Evolutionary conservation across 768 basidiomycete species (phyloP).

Genomic region (Boletus huronensis): DNA sequence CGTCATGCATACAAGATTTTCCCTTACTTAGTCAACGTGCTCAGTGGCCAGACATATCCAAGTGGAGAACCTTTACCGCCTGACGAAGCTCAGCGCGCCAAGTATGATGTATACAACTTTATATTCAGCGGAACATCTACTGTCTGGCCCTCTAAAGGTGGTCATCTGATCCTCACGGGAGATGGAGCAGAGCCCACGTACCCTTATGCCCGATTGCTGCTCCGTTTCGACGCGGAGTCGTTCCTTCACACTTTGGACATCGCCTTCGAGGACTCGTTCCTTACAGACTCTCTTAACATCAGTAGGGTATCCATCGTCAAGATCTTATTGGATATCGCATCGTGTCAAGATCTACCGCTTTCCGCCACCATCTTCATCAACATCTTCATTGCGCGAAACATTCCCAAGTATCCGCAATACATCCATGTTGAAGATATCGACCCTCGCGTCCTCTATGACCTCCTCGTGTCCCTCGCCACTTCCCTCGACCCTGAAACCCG

Average conservation of each 20-base stretch:
- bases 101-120: slow-evolving; percentile 73
- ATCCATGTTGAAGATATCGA: slow-evolving; percentile 45
- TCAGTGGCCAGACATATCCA: slow-evolving; percentile 85
- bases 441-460: slow-evolving; percentile 63
- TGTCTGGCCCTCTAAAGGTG: slow-evolving; percentile 77
- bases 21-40: slow-evolving; percentile 75
- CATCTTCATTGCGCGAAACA: slow-evolving; percentile 95
- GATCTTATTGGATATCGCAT: slow-evolving; percentile 76
- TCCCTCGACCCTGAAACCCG: slow-evolving; percentile 74
- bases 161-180: slow-evolving; percentile 69
- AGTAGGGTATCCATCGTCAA: slow-evolving; percentile 81
- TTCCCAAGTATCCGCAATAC: slow-evolving; percentile 94
- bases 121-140: slow-evolving; percentile 79
- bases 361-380: slow-evolving; percentile 80
- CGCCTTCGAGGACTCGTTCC: slow-evolving; percentile 89
- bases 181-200: slow-evolving; percentile 79
- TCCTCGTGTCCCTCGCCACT: slow-evolving; percentile 74
- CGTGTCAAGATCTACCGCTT: slow-evolving; percentile 48
- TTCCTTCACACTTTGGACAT: slow-evolving; percentile 92
- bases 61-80: slow-evolving; percentile 67
- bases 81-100: slow-evolving; percentile 66
- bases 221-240: slow-evolving; percentile 89
- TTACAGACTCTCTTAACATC: slow-evolving; percentile 65
- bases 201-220: slow-evolving; percentile 80
- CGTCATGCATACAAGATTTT: slow-evolving; percentile 89